phyloP scores from a whole-genome alignment of 352 stramenopile species.

The Globisporangium mamillatum region DNA sequence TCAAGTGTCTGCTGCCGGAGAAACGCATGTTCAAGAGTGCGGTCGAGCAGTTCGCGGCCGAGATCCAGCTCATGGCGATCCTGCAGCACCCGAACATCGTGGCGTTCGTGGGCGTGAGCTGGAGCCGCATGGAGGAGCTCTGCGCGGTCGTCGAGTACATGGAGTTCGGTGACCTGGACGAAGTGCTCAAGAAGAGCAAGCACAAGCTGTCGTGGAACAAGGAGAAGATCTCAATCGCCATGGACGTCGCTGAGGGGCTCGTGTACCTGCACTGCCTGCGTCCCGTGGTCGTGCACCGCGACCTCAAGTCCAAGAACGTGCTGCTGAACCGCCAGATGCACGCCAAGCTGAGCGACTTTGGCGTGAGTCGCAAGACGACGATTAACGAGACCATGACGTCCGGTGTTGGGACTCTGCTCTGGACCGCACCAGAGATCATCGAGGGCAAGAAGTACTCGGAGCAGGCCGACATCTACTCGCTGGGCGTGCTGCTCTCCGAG shows the following conservation, averaged over 20 bases:
- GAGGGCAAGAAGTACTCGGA: conserved; percentile 83
- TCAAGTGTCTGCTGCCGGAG: conserved; percentile 67
- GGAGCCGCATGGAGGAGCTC: conserved; percentile 61
- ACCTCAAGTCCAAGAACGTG: conserved; percentile 34
- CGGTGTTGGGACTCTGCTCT: conserved; percentile 76
- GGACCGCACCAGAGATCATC: conserved; percentile 89
- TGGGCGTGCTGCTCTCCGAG: conserved; percentile 81
- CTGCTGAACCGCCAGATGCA: conserved; percentile 41
- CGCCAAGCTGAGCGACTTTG: conserved; percentile 88
- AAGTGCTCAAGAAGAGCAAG: conserved; percentile 53
- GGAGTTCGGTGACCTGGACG: conserved; percentile 63
- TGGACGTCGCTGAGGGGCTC: conserved; percentile 78
- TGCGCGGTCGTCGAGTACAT: conserved; percentile 82
- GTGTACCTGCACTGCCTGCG: conserved; percentile 81
- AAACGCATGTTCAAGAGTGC: conserved; percentile 46
- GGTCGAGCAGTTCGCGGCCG: conserved; percentile 65
- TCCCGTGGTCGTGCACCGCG: conserved; percentile 49
- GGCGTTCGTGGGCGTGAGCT: conserved; percentile 68
- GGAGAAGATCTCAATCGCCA: conserved; percentile 79
- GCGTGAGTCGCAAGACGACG: conserved; percentile 68
- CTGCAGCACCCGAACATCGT: conserved; percentile 80
- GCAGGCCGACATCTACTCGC: conserved; percentile 87
- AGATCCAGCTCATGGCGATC: conserved; percentile 70
- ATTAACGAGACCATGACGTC: conserved; percentile 79
- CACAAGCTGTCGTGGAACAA: conserved; percentile 56